phyloP scores from a whole-genome alignment of 225 moss, liverwort and hornwort genomes.

The Anthoceros angustus region DNA sequence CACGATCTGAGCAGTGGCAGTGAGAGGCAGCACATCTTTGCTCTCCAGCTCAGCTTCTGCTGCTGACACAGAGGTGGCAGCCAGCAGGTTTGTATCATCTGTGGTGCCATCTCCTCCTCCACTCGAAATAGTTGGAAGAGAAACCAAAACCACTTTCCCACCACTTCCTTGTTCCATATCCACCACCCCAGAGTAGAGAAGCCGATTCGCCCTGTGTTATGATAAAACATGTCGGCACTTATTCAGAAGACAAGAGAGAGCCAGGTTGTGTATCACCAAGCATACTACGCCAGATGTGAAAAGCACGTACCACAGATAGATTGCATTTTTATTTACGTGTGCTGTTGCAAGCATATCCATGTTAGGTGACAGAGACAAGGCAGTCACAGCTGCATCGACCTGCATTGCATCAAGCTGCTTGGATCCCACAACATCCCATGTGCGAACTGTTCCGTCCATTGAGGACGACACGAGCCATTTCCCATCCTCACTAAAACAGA shows the following conservation, averaged over 20 bases:
- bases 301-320: conserved; percentile 87
- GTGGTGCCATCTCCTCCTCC: conserved; percentile 21
- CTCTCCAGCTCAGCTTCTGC: conserved; percentile 12
- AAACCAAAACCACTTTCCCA: conserved; percentile 30
- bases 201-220: conserved; percentile 45
- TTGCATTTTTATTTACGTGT: conserved; percentile 83
- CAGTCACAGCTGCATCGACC: conserved; percentile 65
- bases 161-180: conserved; percentile 33
- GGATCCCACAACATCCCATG: conserved; percentile 80
- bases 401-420: conserved; percentile 81
- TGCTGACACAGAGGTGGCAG: conserved; percentile 6
- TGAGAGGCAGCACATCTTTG: conserved; percentile 12
- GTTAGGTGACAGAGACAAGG: conserved; percentile 69
- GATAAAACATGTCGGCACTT: neutral
- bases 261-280: neutral
- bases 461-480: conserved; percentile 66
- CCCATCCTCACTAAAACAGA: conserved; percentile 97
- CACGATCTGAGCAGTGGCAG: conserved; percentile 15
- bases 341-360: conserved; percentile 97
- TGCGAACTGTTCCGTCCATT: conserved; percentile 82
- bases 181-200: conserved; percentile 59
- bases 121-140: conserved; percentile 56
- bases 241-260: neutral
- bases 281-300: too few relatives aligned
- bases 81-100: conserved; percentile 20